These are phyloP conservation scores for Rhodotorula taiwanensis DNA, from an alignment of 768 basidiomycete species.

Conservation along the genomic window DNA sequence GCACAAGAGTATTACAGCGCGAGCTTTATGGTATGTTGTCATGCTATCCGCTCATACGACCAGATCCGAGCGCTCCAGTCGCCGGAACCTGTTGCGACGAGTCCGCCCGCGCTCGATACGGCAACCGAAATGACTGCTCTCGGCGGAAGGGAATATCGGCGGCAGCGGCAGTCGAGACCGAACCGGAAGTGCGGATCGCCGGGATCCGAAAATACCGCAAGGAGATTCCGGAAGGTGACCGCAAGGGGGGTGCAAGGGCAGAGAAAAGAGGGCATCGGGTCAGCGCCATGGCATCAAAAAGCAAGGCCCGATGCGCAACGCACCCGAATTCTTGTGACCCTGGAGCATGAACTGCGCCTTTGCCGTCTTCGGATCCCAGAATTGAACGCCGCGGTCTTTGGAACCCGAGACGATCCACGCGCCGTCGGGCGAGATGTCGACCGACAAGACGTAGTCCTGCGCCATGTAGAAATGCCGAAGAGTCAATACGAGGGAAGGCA, in stretches of 20 bases:
- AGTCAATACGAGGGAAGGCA: background rate
- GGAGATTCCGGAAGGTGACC: too few species aligned
- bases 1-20: too few species aligned
- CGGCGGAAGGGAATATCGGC: background rate
- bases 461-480: background rate
- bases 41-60: conserved; percentile 41
- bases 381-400: conserved; percentile 93
- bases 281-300: background rate
- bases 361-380: conserved; percentile 73
- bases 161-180: too few species aligned
- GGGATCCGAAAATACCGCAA: too few species aligned
- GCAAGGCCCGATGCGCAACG: conserved; percentile 37
- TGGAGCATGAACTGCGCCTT: conserved; percentile 90
- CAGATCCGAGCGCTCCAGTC: conserved; percentile 68
- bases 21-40: too few species aligned
- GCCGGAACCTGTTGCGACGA: conserved; percentile 64
- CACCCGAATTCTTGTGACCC: conserved; percentile 63
- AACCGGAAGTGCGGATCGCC: too few species aligned
- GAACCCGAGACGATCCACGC: conserved; percentile 91
- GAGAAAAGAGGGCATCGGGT: background rate
- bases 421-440: conserved; percentile 81
- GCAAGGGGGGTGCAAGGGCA: background rate
- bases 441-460: conserved; percentile 66
- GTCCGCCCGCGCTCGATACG: conserved; percentile 56
- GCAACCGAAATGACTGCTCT: conserved; percentile 63